Evolutionary conservation across 495 filamentous ascomycete genomes (phyloP), one percentile per base, ranked within the genome.

Genomic region (Poronia punctata): DNA sequence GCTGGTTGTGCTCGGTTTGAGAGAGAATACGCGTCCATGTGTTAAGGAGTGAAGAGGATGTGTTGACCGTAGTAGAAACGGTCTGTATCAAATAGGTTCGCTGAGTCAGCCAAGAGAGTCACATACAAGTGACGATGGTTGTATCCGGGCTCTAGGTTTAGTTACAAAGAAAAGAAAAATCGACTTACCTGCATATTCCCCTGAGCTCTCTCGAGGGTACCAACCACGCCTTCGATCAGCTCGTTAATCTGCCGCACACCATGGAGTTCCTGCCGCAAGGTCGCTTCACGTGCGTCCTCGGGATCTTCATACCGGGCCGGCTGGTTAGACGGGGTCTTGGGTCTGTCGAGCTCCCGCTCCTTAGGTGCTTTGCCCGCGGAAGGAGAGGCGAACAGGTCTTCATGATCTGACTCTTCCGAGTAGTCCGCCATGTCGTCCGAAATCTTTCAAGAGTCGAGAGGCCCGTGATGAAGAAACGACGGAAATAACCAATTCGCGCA

Each of bases 1-100:
- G 80, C 54, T 97, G 88, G 53, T 93, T 97, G 60, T 98, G 89
- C 63, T 98, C 92, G 0, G 92, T 96, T 57, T 96, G 92, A 16
- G 84, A 89, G 4, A 98, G 76, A 46, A 97, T 96, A 40, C 88
- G 80, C 29, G 88, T 93, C 88, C 88, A 98, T 18, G 92, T 92
- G 50, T 89, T 87, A 24, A 98, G 76, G n/a, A 98, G 77, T 0
- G 86, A 87, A 24, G 88, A 89, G n/a, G 90, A 87, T 30, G 85
- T 88, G 37, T 75, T 68, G 18, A 96, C 85, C 3, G 92, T 96
- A 36, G 75, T 72, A 28, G 84, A 84, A 9, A 98, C 88, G 9
- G 85, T 92, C 83, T 92, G 46, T 12, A 26, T 42, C 31, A 36
- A 19, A 6, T 32, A 12, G 8, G 17, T 1, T 34, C 20, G 23